Evolutionary conservation across 2,329 filamentous ascomycete genomes (phyloP).

Genomic region (Penicillium sp.): DNA sequence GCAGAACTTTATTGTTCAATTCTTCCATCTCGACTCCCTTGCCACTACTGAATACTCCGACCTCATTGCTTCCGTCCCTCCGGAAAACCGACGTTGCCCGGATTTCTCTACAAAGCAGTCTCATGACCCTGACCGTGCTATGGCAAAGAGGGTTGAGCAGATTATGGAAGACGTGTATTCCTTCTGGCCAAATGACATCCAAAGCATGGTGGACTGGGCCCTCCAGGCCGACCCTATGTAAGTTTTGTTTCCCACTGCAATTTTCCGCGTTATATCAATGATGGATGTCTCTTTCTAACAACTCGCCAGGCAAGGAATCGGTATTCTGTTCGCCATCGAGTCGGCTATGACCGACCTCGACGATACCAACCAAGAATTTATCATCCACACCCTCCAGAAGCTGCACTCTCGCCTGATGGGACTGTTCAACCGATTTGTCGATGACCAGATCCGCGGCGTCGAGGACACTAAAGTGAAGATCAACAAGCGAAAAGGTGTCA

Average conservation of each 20-base stretch:
- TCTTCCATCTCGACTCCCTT: constrained; percentile 91
- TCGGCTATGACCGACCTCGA: constrained; percentile 77
- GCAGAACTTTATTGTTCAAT: constrained; percentile 96
- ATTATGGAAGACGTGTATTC: constrained; percentile 88
- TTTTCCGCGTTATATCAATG: constrained; percentile 2
- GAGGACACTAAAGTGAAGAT: constrained; percentile 99
- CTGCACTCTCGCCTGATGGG: constrained; percentile 74
- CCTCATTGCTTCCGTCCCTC: constrained; percentile 67
- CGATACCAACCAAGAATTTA: constrained; percentile 91
- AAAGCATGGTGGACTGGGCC: constrained; percentile 82
- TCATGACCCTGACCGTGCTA: constrained; percentile 85
- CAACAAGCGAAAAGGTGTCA: constrained; percentile 97
- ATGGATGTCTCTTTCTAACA: constrained; percentile 33
- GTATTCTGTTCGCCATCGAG: constrained; percentile 80
- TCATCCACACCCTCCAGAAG: constrained; percentile 78
- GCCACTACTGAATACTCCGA: constrained; percentile 84
- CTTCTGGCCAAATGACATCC: constrained; percentile 78
- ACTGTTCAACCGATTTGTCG: constrained; percentile 85
- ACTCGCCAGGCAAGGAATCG: constrained; percentile 75
- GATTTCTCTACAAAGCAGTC: constrained; percentile 75
- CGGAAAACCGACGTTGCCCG: constrained; percentile 70
- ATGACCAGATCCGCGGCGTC: constrained; percentile 92
- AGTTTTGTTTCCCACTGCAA: constrained; percentile 44
- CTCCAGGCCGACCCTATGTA: constrained; percentile 79
- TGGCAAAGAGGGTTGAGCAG: constrained; percentile 82